These are phyloP conservation scores for Hemisphaericaspora lyxosophila DNA, from an alignment of 1,139 yeast species.

Conservation along the genomic window DNA sequence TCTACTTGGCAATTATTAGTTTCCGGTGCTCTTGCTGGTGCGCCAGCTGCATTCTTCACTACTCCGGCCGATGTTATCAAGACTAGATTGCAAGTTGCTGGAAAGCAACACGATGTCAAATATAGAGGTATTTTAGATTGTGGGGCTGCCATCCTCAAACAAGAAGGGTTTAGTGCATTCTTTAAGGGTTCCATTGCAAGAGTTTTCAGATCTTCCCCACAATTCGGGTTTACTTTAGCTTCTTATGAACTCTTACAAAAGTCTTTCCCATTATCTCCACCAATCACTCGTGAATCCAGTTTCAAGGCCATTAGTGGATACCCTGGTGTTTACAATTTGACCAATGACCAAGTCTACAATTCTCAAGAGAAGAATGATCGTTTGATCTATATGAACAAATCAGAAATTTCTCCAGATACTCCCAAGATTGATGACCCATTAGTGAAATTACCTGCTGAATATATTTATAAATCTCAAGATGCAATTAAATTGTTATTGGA, in stretches of 20 bases:
- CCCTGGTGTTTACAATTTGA: conserved; percentile 49
- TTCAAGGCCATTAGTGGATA: conserved; percentile 47
- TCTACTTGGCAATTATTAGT: conserved; percentile 79
- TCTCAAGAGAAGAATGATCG: conserved; percentile 37
- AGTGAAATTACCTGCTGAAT: conserved; percentile 46
- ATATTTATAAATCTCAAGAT: conserved; percentile 62
- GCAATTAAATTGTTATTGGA: conserved; percentile 62
- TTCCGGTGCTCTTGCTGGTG: conserved; percentile 95
- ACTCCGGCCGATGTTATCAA: conserved; percentile 97
- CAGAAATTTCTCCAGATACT: conserved; percentile 24
- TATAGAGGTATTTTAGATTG: conserved; percentile 81
- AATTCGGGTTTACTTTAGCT: conserved; percentile 95
- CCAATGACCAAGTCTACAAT: conserved; percentile 48
- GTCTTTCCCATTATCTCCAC: conserved; percentile 47
- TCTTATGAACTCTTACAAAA: conserved; percentile 81
- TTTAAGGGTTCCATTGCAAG: conserved; percentile 97
- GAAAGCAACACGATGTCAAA: conserved; percentile 71
- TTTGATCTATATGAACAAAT: conserved; percentile 39
- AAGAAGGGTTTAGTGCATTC: conserved; percentile 77
- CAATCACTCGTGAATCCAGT: conserved; percentile 45
- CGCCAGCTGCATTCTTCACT: conserved; percentile 95
- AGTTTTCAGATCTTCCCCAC: conserved; percentile 93
- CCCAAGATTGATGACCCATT: conserved; percentile 34
- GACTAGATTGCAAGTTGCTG: conserved; percentile 88
- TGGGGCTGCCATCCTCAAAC: conserved; percentile 66